phyloP scores from a whole-genome alignment of 1,139 yeast genomes.

The Candida sp. region DNA sequence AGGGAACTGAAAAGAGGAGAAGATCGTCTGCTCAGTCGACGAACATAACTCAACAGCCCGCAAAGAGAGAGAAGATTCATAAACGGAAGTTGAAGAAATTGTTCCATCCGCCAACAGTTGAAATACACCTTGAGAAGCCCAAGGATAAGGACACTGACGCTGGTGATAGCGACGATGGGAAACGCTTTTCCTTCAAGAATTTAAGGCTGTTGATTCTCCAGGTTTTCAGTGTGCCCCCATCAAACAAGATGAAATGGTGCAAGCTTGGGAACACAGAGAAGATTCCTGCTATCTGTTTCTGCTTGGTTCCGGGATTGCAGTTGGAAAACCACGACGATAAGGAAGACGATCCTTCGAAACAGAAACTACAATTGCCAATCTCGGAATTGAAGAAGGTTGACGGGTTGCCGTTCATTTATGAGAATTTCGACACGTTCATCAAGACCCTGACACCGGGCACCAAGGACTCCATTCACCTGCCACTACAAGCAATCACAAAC shows the following conservation, averaged over 20 bases:
- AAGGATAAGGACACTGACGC: constrained; percentile 12
- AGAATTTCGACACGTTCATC: constrained; percentile 42
- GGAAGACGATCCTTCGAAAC: background rate
- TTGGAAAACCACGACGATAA: constrained; percentile 36
- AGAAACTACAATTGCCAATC: constrained; percentile 10
- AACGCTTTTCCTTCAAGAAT: constrained; percentile 38
- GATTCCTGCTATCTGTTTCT: constrained; percentile 54
- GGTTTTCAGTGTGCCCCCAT: constrained; percentile 40
- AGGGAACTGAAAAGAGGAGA: constrained; percentile 39
- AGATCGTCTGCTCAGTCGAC: constrained; percentile 40
- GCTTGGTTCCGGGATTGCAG: constrained; percentile 72
- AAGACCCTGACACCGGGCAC: constrained; percentile 67
- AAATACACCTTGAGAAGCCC: constrained; percentile 12
- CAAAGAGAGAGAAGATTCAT: constrained; percentile 27
- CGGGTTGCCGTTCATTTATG: constrained; percentile 38
- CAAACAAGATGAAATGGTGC: constrained; percentile 33
- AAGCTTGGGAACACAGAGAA: constrained; percentile 25
- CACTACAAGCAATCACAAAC: constrained; percentile 57
- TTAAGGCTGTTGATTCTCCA: constrained; percentile 58
- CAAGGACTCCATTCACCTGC: constrained; percentile 57
- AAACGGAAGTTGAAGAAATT: constrained; percentile 39
- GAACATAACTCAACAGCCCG: constrained; percentile 12
- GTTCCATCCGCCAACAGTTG: constrained; percentile 30
- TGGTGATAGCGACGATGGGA: constrained; percentile 9
- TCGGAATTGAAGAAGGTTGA: constrained; percentile 13